Evolutionary conservation across 2,329 filamentous ascomycete species (phyloP).

Genomic region (Aspergillus piperis): DNA sequence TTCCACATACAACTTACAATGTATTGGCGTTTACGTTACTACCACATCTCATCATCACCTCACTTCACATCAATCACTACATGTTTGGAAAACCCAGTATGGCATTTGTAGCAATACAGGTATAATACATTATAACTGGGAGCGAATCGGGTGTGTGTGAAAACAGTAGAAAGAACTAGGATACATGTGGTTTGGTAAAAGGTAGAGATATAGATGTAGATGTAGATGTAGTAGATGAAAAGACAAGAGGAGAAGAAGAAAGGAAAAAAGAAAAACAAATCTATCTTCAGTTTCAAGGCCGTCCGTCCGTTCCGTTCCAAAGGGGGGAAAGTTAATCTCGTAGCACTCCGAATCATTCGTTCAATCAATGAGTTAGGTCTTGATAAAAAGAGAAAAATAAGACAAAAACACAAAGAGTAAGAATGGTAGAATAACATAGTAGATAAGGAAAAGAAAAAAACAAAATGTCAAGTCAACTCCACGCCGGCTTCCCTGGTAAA

Average conservation of each 20-base stretch:
- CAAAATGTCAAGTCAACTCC: not conserved
- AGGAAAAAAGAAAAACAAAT: not conserved
- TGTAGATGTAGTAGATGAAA: too few species aligned
- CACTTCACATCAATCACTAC: not conserved
- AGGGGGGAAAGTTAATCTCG: not conserved
- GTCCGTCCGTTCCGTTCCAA: not conserved
- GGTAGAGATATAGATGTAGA: too few species aligned
- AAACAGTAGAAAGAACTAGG: not conserved
- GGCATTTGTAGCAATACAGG: not conserved
- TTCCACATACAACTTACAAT: too few species aligned
- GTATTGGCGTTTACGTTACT: too few species aligned
- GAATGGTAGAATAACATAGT: not conserved
- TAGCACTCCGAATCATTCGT: conserved; percentile 12
- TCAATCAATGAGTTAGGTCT: conserved; percentile 12
- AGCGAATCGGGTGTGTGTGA: not conserved
- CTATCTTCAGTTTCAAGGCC: not conserved
- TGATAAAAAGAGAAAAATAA: not conserved
- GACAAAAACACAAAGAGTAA: not conserved
- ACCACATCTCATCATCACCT: too few species aligned
- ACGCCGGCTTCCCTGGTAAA: too few species aligned
- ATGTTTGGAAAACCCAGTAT: not conserved
- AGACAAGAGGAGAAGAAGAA: too few species aligned
- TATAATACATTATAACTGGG: conserved; percentile 5
- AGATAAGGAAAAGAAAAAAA: not conserved
- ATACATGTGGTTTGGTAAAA: not conserved